A percentile compares a stretch with the other conserved stretches of the same genome.
Evolutionary conservation across 805 yeast genomes (phyloP).

Genomic region (Candida hungchunana): DNA sequence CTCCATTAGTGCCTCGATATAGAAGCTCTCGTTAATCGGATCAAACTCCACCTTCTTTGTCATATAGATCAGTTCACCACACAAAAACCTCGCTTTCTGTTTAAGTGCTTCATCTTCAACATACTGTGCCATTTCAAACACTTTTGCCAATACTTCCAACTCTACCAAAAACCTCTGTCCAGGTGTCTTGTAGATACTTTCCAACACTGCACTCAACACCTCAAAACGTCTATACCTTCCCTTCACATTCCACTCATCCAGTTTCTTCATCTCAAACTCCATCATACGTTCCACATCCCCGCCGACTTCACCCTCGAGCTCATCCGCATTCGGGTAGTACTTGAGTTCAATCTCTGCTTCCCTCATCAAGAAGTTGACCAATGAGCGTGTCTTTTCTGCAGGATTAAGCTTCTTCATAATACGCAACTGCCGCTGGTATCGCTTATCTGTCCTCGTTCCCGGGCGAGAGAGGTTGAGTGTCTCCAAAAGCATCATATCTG

Average conservation of each 20-base stretch:
- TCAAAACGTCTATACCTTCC: constrained; percentile 16
- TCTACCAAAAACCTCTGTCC: constrained; percentile 25
- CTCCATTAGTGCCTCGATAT: constrained; percentile 39
- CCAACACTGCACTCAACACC: constrained; percentile 14
- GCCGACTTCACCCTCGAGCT: constrained; percentile 6
- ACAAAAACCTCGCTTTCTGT: constrained; percentile 31
- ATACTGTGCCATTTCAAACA: constrained; percentile 39
- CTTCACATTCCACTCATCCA: constrained; percentile 9
- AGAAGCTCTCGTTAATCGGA: constrained; percentile 47
- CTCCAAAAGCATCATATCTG: constrained; percentile 17
- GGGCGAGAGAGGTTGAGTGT: constrained; percentile 20
- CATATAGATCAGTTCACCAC: constrained; percentile 42
- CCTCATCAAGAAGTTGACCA: constrained; percentile 12
- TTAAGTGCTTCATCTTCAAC: constrained; percentile 29
- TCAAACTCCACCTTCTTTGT: constrained; percentile 42
- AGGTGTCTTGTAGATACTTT: constrained; percentile 4
- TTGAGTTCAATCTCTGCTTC: constrained; percentile 18
- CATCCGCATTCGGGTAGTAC: constrained; percentile 16
- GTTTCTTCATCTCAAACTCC: constrained; percentile 19
- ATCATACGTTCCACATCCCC: constrained; percentile 11
- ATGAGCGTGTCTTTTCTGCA: constrained; percentile 12
- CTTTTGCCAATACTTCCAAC: constrained; percentile 29
- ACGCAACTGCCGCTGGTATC: constrained; percentile 16
- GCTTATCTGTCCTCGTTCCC: constrained; percentile 19
- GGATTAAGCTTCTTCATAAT: constrained; percentile 4